Evolutionary conservation across 345 rosid species (phyloP).

Genomic region (Lepidium sativum): DNA sequence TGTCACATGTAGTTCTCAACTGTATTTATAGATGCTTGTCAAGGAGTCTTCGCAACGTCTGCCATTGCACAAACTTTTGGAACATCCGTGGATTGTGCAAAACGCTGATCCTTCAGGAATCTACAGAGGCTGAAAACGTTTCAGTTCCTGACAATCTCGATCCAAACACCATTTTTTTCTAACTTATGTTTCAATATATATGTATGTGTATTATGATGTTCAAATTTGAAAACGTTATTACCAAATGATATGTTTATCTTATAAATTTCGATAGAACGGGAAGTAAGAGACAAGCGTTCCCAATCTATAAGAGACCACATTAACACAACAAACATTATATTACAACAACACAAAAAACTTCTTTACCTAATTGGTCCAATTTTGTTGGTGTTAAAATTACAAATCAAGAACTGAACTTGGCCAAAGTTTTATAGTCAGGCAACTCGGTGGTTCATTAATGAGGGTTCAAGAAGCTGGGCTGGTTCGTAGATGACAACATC

Average conservation of each 20-base stretch:
- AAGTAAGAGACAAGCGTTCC: not conserved
- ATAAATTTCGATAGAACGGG: not conserved
- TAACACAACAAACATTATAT: not conserved
- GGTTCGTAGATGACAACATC: constrained; percentile 64
- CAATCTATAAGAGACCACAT: not conserved
- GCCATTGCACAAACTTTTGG: constrained; percentile 80
- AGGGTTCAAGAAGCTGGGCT: constrained; percentile 57
- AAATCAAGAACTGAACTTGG: constrained; percentile 6
- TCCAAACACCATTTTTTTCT: not conserved
- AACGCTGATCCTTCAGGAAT: constrained; percentile 90
- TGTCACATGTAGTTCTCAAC: not conserved
- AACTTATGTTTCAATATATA: not conserved
- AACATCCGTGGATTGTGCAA: constrained; percentile 95
- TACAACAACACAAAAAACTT: not conserved
- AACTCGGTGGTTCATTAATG: constrained; percentile 10
- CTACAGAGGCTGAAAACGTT: constrained; percentile 42
- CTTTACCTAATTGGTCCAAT: not conserved
- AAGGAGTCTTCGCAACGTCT: constrained; percentile 78
- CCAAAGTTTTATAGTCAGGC: not conserved
- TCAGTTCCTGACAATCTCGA: constrained; percentile 14
- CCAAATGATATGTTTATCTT: not conserved
- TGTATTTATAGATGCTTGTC: constrained; percentile 65
- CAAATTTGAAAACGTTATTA: not conserved
- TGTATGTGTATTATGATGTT: not conserved
- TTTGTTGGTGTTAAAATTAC: constrained; percentile 13